A percentile compares a stretch with the other conserved stretches of the same genome.
Conservation (phyloP, 345 rosid species). For the Carallia pectinifolia region DNA sequence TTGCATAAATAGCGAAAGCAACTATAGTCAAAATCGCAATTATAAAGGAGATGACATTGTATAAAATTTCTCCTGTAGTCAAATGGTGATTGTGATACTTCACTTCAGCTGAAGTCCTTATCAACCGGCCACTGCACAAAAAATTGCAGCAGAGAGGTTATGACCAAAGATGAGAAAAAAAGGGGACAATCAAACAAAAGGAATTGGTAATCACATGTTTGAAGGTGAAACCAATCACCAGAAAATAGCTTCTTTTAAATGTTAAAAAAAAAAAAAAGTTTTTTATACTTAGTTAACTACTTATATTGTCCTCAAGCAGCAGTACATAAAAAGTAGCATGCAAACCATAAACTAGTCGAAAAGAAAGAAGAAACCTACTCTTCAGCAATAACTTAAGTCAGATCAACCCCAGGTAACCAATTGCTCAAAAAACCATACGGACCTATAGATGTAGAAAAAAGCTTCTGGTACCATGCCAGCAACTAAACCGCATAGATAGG, state of each 20-base stretch:
- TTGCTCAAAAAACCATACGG: not conserved
- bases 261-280: too few relatives aligned
- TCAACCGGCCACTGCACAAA: slow-evolving; percentile 38
- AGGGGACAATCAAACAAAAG: not conserved
- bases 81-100: slow-evolving; percentile 49
- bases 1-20: slow-evolving; percentile 30
- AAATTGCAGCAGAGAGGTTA: not conserved
- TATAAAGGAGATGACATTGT: slow-evolving; percentile 26
- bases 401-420: not conserved
- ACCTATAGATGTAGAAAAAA: not conserved
- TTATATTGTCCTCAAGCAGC: too few relatives aligned
- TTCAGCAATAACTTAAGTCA: not conserved
- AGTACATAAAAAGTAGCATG: too few relatives aligned
- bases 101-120: slow-evolving; percentile 70
- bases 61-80: slow-evolving; percentile 25
- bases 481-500: slow-evolving; percentile 73
- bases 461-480: slow-evolving; percentile 1
- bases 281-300: too few relatives aligned
- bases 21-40: slow-evolving; percentile 17
- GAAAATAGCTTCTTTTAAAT: too few relatives aligned
- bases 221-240: too few relatives aligned
- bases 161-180: not conserved
- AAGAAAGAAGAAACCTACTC: too few relatives aligned
- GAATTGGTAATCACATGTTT: too few relatives aligned
- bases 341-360: too few relatives aligned